Base-by-base conservation (phyloP, 2,329 filamentous ascomycete genomes). In the Bipolaris bicolor region DNA sequence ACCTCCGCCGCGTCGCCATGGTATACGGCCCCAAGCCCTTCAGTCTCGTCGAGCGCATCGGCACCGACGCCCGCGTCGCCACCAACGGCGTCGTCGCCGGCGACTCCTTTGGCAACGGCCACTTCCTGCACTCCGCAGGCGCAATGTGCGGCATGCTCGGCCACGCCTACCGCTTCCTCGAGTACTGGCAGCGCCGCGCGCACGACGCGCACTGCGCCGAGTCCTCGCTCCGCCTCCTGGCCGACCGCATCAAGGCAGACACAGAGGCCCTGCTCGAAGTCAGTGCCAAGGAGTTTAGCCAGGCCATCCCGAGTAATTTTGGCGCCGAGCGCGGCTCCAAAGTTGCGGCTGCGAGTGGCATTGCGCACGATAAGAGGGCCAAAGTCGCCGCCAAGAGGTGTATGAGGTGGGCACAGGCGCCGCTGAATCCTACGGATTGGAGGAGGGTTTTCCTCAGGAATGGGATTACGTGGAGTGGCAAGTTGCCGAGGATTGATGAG, bases 141-240 rank as follows among this genome's bases (percentile, higher is more conserved):
- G 62, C 61, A 7, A 65, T 63, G 62, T 60, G 57, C 44, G 61
- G 62, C 13, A 65, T 65, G 62, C 43, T 65, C 4, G 62, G 62
- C 13, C 62, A 65, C 18, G 54, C 49, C 3, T 65, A 61, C 13
- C 58, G 58, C 9, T 65, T 63, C 36, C 37, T 62, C 1, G 58
- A 61, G 37, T 63, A 65, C 40, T 63, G 55, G 61, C 52, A 63
- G 41, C 61, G 55, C 34, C 62, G 61, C 15, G 46, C 20, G 5
- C 29, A 49, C n/a, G 49, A 39, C 18, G 37, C 45, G 4, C 52
- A 63, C 39, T 58, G 58, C 36, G 52, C 56, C 16, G 58, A 57
- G 5, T 58, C 57, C 2, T 62, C 59, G 11, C 39, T 64, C 10
- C 57, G 52, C 1, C 22, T 60, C 3, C 61, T 65, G 6, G 61